Base-by-base conservation (phyloP, 106 monocot species). In the Agapanthus africanus region DNA sequence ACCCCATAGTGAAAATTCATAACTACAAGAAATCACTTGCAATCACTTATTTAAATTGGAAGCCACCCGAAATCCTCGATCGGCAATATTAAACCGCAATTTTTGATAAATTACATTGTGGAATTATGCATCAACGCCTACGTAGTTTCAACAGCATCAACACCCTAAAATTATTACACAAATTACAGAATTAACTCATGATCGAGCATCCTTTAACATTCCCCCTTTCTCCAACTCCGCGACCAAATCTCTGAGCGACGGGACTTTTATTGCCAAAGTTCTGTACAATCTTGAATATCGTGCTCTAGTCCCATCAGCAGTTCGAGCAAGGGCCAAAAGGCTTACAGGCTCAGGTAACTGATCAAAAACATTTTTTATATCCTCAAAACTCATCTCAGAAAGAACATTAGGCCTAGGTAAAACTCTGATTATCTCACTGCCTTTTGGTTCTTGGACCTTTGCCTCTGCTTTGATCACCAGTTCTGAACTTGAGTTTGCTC, bases 201-300 rank as follows among this genome's bases (percentile, higher is more conserved):
- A n/a, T n/a, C n/a, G n/a, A n/a, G n/a, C n/a, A n/a, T n/a, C n/a
- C n/a, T n/a, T n/a, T n/a, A n/a, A n/a, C n/a, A n/a, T n/a, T n/a
- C n/a, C n/a, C n/a, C n/a, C n/a, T n/a, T n/a, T n/a, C n/a, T n/a
- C n/a, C n/a, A n/a, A n/a, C n/a, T n/a, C n/a, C n/a, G n/a, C n/a
- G n/a, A n/a, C n/a, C n/a, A n/a, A n/a, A n/a, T n/a, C 92, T 79
- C 67, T 89, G 6, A 97, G 76, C 14, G 89, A 79, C 1, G 97
- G 89, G 10, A 99, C 97, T 84, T 99, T 99, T 49, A 78, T 83
- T 22, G 97, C 97, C 57, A 99, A 79, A 65, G 97, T 99, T 44
- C 79, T 78, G 65, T 93, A 99, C 70, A 99, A 61, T 77, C 93
- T 86, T 6, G 93, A 87, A 57, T 99, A 99, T 49, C 93, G 84